phyloP scores from a whole-genome alignment of 371 early-diverging fungal species.

The Rhizopus microsporus region DNA sequence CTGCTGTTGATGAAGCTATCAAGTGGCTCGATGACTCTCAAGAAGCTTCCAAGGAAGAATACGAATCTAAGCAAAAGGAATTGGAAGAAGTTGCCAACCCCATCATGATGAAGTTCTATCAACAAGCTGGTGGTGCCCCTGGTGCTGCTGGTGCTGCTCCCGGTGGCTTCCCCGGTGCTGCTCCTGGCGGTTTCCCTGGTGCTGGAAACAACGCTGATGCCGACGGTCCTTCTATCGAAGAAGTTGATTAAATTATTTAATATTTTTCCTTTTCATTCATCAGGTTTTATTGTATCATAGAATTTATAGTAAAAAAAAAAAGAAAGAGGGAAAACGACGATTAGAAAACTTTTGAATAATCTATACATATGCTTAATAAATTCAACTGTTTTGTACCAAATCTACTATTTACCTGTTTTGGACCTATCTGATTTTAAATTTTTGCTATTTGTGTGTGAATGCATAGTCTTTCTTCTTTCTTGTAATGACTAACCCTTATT shows the following conservation, averaged over 20 bases:
- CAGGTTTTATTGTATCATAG: too few species aligned
- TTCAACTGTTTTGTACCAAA: not conserved
- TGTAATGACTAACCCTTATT: not conserved
- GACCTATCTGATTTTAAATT: not conserved
- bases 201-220: conserved; percentile 79
- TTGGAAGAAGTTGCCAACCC: conserved; percentile 88
- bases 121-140: conserved; percentile 33
- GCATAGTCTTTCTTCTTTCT: not conserved
- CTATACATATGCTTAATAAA: too few species aligned
- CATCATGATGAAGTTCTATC: conserved; percentile 83
- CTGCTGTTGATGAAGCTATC: conserved; percentile 80
- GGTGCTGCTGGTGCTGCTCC: conserved; percentile 34
- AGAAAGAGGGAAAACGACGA: too few species aligned
- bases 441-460: not conserved
- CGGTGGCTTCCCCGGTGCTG: conserved; percentile 72
- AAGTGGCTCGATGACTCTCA: conserved; percentile 85
- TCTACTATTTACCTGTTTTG: not conserved
- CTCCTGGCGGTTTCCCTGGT: conserved; percentile 82
- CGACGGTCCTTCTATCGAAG: conserved; percentile 51
- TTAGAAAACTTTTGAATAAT: too few species aligned
- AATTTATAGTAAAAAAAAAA: too few species aligned
- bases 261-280: too few species aligned
- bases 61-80: conserved; percentile 85
- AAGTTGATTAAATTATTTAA: conserved; percentile 45
- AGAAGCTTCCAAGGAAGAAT: conserved; percentile 91